These are phyloP conservation scores for Lotmaria passim DNA, from an alignment of 208 protist genomes.

Conservation along the genomic window DNA sequence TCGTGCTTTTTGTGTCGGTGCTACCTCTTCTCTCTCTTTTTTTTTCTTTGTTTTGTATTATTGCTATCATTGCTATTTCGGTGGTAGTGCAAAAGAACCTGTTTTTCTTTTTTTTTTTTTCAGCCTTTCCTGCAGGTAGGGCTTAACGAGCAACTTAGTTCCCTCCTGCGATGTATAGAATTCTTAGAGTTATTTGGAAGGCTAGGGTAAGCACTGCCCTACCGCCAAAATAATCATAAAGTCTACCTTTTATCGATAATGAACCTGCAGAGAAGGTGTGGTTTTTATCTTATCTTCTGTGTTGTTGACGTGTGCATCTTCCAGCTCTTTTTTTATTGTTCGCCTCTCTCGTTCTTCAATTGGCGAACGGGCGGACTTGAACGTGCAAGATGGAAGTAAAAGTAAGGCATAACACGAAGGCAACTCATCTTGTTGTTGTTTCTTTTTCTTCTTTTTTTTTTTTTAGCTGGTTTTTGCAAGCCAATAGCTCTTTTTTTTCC, in stretches of 20 bases:
- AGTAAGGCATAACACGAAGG: not conserved
- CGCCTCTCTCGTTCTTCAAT: not conserved
- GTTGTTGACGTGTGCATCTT: not conserved
- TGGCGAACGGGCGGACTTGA: no score
- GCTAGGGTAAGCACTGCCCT: not conserved
- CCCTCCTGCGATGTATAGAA: constrained; percentile 11
- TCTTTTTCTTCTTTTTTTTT: not conserved
- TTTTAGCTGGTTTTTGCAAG: not conserved
- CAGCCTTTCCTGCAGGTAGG: not conserved
- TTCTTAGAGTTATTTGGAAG: constrained; percentile 5
- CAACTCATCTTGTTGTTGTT: not conserved
- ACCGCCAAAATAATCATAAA: constrained; percentile 11
- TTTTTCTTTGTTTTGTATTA: not conserved
- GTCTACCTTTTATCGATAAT: not conserved
- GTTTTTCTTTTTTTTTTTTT: constrained; percentile 16
- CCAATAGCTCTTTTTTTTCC: not conserved
- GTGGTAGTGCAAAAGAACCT: no score
- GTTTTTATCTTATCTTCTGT: constrained; percentile 5
- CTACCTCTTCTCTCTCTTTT: not conserved
- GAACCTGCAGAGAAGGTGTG: not conserved
- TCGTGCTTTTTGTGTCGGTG: not conserved
- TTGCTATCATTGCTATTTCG: no score
- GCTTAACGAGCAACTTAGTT: not conserved
- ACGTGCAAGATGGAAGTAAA: no score
- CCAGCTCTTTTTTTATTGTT: not conserved